These are phyloP conservation scores for Piper betle DNA, from an alignment of 164 flowering plant species.

Conservation along the genomic window DNA sequence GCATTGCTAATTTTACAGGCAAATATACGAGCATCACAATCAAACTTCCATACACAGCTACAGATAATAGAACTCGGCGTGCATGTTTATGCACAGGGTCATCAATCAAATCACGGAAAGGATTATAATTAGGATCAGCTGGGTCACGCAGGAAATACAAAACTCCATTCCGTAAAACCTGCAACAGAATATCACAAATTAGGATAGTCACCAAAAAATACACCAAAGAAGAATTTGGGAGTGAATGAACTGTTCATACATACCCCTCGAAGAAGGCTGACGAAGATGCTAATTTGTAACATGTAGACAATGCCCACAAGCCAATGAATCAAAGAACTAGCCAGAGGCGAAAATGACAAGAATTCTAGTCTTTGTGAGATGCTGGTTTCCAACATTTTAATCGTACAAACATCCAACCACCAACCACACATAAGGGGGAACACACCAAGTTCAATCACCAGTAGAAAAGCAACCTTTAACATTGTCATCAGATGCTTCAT, in stretches of 20 bases:
- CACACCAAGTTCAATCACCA: slow-evolving; percentile 96
- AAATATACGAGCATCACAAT: slow-evolving; percentile 95
- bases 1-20: slow-evolving; percentile 97
- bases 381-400: slow-evolving; percentile 88
- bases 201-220: not conserved
- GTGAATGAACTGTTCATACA: not conserved
- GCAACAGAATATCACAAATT: slow-evolving; percentile 1
- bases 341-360: slow-evolving; percentile 76
- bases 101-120: slow-evolving; percentile 94
- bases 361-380: slow-evolving; percentile 80
- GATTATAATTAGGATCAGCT: slow-evolving; percentile 98
- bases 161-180: slow-evolving; percentile 94
- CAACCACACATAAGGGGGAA: slow-evolving; percentile 98
- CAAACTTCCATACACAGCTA: slow-evolving; percentile 95
- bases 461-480: slow-evolving; percentile 93
- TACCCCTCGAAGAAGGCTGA: slow-evolving; percentile 99
- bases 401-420: slow-evolving; percentile 98
- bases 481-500: slow-evolving; percentile 96
- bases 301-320: slow-evolving; percentile 91
- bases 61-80: slow-evolving; percentile 87
- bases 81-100: slow-evolving; percentile 99
- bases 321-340: slow-evolving; percentile 97
- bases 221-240: not conserved
- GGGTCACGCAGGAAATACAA: slow-evolving; percentile 95
- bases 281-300: slow-evolving; percentile 96